A percentile compares a stretch with the other conserved stretches of the same genome.
These are phyloP conservation scores for Knufia fluminis DNA, from an alignment of 2,329 filamentous ascomycete genomes.

Conservation along the genomic window DNA sequence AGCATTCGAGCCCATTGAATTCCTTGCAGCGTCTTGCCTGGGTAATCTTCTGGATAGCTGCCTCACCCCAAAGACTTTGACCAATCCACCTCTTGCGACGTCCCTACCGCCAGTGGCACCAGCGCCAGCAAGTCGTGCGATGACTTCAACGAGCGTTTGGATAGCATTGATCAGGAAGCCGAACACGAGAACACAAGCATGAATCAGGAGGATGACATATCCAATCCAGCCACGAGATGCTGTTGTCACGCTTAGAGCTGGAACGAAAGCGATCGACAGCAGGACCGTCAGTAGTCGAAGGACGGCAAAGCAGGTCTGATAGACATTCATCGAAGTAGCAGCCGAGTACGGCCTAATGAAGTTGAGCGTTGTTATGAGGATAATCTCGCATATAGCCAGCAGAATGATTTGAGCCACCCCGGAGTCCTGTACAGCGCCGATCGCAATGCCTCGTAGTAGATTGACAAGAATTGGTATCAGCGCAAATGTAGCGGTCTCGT, in stretches of 20 bases:
- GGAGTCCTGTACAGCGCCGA: constrained; percentile 85
- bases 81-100: constrained; percentile 70
- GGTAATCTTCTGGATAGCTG: constrained; percentile 68
- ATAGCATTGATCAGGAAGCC: constrained; percentile 89
- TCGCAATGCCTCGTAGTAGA: constrained; percentile 75
- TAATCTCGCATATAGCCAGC: constrained; percentile 87
- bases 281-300: constrained; percentile 68
- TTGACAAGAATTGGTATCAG: constrained; percentile 78
- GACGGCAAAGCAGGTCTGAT: constrained; percentile 74
- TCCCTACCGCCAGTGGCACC: constrained; percentile 57
- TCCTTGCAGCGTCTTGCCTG: constrained; percentile 48
- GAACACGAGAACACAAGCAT: constrained; percentile 75
- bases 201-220: constrained; percentile 79
- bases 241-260: constrained; percentile 68
- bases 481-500: constrained; percentile 83
- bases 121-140: constrained; percentile 70
- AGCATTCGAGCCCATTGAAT: constrained; percentile 73
- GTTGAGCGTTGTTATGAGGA: constrained; percentile 75
- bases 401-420: constrained; percentile 89
- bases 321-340: constrained; percentile 94
- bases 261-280: constrained; percentile 74
- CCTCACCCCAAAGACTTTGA: constrained; percentile 84
- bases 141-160: constrained; percentile 82
- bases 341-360: constrained; percentile 85
- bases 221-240: constrained; percentile 87